These are phyloP conservation scores for Diphasiastrum complanatum DNA, from an alignment of 83 land plant species.

Conservation along the genomic window DNA sequence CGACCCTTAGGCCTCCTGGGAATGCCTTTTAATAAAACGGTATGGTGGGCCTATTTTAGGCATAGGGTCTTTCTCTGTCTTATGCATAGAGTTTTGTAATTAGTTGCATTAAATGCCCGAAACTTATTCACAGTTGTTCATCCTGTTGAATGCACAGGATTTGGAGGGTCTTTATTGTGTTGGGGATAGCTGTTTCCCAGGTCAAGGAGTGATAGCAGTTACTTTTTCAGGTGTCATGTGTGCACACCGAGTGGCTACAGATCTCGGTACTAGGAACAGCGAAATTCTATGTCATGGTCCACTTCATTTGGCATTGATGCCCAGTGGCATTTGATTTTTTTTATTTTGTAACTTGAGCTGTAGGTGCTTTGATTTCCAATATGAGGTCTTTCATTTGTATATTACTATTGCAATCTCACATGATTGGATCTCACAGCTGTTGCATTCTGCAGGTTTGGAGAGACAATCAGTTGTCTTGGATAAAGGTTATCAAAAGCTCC, in stretches of 20 bases:
- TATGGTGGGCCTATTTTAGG: slow-evolving; percentile 23
- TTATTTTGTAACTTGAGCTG: background rate
- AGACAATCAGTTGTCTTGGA: slow-evolving; percentile 25
- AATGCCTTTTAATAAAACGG: slow-evolving; percentile 99
- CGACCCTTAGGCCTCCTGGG: slow-evolving; percentile 85
- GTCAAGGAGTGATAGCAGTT: slow-evolving; percentile 98
- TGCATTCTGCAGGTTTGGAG: slow-evolving; percentile 22
- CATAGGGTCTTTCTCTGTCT: background rate
- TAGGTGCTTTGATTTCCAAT: background rate
- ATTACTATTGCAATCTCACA: background rate
- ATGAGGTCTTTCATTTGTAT: background rate
- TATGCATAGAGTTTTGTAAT: background rate
- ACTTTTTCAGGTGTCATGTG: slow-evolving; percentile 98
- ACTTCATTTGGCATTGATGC: background rate
- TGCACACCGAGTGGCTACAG: slow-evolving; percentile 98
- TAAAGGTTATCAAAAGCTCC: slow-evolving; percentile 18
- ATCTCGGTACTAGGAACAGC: slow-evolving; percentile 52
- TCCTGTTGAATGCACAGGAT: slow-evolving; percentile 52
- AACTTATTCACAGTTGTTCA: background rate
- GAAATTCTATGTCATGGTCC: background rate
- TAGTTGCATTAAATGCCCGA: background rate
- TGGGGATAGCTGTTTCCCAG: slow-evolving; percentile 99
- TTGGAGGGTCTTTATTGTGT: slow-evolving; percentile 89
- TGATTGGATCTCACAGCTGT: background rate
- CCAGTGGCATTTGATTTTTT: background rate